Evolutionary conservation across 345 rosid genomes (phyloP), one percentile per base, ranked within the genome.

Genomic region (Pseudoturritis turrita): DNA sequence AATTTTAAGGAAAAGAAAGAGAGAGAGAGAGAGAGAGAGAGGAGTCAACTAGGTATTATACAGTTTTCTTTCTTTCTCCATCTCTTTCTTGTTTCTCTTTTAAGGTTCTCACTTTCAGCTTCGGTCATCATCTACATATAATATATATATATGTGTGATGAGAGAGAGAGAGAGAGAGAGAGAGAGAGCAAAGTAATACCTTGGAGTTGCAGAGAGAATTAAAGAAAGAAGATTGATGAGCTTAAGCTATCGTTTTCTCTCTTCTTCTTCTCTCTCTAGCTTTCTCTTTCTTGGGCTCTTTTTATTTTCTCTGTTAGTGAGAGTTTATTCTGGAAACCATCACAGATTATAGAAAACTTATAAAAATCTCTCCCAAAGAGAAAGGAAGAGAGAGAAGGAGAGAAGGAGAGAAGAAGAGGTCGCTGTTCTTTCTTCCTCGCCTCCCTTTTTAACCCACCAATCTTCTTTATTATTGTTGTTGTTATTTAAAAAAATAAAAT

Each of bases 231-330:
- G 78, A 40, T 66, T 58, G 82, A 76, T 85, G n/a, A n/a, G n/a
- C 78, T 69, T 67, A 60, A 81, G 84, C 78, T 83, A 84, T 88
- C 92, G 81, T 87, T 87, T 83, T 81, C 79, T 80, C 67, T 81
- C 60, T 65, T 21, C 73, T 66, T 65, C 68, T 78, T 65, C 75
- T 75, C 67, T 77, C 68, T 75, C 75, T 75, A 68, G 70, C 74
- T 75, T 69, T 65, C 73, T 77, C 53, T 76, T 69, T 77, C 73
- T 79, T 76, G 67, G 65, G 78, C 79, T 61, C 41, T 75, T 59
- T 40, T 58, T 64, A 63, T 72, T 39, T 78, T 77, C 36, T 68
- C 4, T 68, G 64, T 21, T 52, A 75, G 79, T 75, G 70, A 75
- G 69, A 75, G 65, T 36, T 75, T 75, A 69, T 69, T 76, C 71